These are phyloP conservation scores for Cyphellophora europaea DNA, from an alignment of 2,329 filamentous ascomycete species.

Conservation along the genomic window DNA sequence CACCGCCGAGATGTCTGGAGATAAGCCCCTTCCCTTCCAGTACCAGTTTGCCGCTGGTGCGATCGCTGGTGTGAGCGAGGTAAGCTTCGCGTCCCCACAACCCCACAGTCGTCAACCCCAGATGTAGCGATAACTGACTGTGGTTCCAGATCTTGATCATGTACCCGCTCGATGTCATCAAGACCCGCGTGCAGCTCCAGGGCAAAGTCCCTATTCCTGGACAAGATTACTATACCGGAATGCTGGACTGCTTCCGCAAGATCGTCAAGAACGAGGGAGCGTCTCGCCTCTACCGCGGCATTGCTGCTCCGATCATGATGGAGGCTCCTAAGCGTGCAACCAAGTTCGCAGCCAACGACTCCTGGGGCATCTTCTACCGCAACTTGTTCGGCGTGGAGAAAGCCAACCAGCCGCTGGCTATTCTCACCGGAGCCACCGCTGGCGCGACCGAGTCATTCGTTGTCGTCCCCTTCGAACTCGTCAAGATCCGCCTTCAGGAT, in stretches of 20 bases:
- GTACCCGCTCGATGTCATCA: slow-evolving; percentile 98
- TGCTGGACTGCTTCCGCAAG: slow-evolving; percentile 96
- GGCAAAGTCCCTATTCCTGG: slow-evolving; percentile 58
- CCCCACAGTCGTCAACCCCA: neutral
- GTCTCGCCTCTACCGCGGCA: slow-evolving; percentile 89
- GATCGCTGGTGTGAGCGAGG: slow-evolving; percentile 95
- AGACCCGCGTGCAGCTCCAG: slow-evolving; percentile 95
- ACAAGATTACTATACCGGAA: slow-evolving; percentile 85
- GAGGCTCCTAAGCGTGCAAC: slow-evolving; percentile 92
- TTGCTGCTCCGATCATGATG: slow-evolving; percentile 93
- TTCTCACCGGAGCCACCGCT: slow-evolving; percentile 87
- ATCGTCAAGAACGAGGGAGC: slow-evolving; percentile 91
- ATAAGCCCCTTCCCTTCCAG: slow-evolving; percentile 76
- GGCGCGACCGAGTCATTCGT: slow-evolving; percentile 95
- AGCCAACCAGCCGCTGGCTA: slow-evolving; percentile 85
- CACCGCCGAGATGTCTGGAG: slow-evolving; percentile 3
- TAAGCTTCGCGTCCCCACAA: slow-evolving; percentile 37
- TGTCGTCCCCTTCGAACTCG: slow-evolving; percentile 93
- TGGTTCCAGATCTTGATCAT: slow-evolving; percentile 68
- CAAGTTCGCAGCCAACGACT: slow-evolving; percentile 98
- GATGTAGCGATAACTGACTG: neutral
- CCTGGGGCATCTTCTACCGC: slow-evolving; percentile 93
- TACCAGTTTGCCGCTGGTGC: slow-evolving; percentile 97
- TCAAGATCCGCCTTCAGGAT: slow-evolving; percentile 98
- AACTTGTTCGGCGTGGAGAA: slow-evolving; percentile 72